A percentile compares a stretch with the other conserved stretches of the same genome.
Evolutionary conservation across 2,329 filamentous ascomycete genomes (phyloP).

Genomic region (Exophiala oligosperma): DNA sequence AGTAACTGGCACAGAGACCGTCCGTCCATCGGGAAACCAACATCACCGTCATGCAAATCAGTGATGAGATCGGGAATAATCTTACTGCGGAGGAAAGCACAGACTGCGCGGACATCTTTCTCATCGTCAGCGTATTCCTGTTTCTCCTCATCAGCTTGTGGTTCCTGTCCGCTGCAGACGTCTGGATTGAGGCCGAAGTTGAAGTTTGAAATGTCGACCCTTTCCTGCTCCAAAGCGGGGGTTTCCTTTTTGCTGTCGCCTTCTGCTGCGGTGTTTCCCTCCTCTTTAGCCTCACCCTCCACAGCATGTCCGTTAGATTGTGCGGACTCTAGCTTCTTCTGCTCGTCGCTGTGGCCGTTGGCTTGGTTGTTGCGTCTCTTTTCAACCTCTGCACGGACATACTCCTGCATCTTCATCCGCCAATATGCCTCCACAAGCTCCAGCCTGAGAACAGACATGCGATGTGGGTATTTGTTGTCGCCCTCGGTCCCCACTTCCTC

Average conservation of each 20-base stretch:
- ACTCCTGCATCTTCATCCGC: constrained; percentile 83
- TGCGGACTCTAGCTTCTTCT: constrained; percentile 30
- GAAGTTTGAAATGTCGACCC: constrained; percentile 85
- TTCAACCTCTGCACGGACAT: constrained; percentile 76
- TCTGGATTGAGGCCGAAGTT: constrained; percentile 89
- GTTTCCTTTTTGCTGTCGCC: constrained; percentile 32
- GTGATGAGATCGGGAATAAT: constrained; percentile 82
- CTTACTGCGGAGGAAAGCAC: constrained; percentile 71
- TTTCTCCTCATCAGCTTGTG: constrained; percentile 89
- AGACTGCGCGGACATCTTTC: constrained; percentile 80
- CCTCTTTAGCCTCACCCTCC: constrained; percentile 39
- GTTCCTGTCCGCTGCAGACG: constrained; percentile 87
- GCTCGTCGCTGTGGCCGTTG: constrained; percentile 38
- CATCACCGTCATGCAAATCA: constrained; percentile 86
- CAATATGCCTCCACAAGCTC: constrained; percentile 87
- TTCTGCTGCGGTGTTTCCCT: constrained; percentile 43
- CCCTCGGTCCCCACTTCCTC: constrained; percentile 66
- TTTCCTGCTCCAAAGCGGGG: constrained; percentile 55
- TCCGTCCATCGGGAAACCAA: constrained; percentile 99
- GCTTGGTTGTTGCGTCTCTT: constrained; percentile 54
- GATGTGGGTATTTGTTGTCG: constrained; percentile 75
- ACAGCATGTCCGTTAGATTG: constrained; percentile 33
- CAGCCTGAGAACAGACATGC: constrained; percentile 89
- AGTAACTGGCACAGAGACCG: constrained; percentile 82
- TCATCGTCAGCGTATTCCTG: constrained; percentile 80